These are phyloP conservation scores for Thuja plicata DNA, from an alignment of 83 land plant genomes.

Conservation along the genomic window DNA sequence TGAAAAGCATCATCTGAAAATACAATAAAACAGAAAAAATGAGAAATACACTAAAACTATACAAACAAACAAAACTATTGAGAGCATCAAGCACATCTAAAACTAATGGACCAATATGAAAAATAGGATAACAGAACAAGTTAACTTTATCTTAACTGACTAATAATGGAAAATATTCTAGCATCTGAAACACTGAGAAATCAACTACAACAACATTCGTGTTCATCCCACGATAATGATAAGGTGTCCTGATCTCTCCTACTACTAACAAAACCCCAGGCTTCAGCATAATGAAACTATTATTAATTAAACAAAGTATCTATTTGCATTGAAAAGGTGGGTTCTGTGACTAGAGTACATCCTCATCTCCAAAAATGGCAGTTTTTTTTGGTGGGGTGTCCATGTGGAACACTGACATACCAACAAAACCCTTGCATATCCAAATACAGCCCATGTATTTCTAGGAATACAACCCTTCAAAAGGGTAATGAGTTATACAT, in stretches of 20 bases:
- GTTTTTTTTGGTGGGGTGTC: too few species aligned
- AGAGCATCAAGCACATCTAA: neutral
- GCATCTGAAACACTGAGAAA: neutral
- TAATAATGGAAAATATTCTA: neutral
- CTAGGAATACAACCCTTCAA: too few species aligned
- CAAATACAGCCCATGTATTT: too few species aligned
- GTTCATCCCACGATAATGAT: neutral
- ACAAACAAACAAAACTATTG: neutral
- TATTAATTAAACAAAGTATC: neutral
- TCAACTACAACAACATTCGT: neutral
- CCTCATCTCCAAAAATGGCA: too few species aligned
- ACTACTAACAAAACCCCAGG: neutral
- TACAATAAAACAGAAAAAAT: neutral
- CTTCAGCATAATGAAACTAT: neutral
- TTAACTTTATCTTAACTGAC: neutral
- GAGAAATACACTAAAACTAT: neutral
- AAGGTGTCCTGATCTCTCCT: neutral
- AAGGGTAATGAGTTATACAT: too few species aligned
- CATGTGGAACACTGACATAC: too few species aligned
- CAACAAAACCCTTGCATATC: too few species aligned
- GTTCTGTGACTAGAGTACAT: neutral
- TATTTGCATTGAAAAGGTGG: neutral
- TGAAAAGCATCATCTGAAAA: constrained; percentile 59
- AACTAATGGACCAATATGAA: neutral
- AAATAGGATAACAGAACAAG: neutral